Evolutionary conservation across 2,329 filamentous ascomycete species (phyloP).

Genomic region (Lasiodiplodia hormozganensis): DNA sequence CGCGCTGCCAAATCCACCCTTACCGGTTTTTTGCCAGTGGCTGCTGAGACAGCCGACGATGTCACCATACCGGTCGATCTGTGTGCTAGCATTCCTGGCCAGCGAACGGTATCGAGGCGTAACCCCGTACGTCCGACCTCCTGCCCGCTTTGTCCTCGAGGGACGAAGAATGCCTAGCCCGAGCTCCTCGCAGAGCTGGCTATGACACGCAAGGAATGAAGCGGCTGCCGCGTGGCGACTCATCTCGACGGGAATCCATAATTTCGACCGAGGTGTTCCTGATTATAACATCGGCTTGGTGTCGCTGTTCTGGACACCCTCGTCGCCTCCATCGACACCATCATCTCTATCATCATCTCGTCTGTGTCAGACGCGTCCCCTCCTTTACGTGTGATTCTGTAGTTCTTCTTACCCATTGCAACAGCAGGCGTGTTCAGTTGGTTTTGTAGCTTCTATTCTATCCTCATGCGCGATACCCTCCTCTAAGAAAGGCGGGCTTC

Average conservation of each 20-base stretch:
- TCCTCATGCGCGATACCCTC: slow-evolving; percentile 29
- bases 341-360: slow-evolving; percentile 5
- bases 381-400: slow-evolving; percentile 4
- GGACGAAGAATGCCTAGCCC: slow-evolving; percentile 40
- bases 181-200: slow-evolving; percentile 30
- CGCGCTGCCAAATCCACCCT: neutral
- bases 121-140: slow-evolving; percentile 25
- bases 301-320: slow-evolving; percentile 18
- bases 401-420: slow-evolving; percentile 10
- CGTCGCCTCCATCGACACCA: slow-evolving; percentile 19
- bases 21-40: slow-evolving; percentile 4
- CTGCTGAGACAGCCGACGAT: slow-evolving; percentile 11
- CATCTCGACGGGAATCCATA: slow-evolving; percentile 32
- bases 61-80: slow-evolving; percentile 20
- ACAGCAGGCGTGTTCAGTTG: slow-evolving; percentile 23
- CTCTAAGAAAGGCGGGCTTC: slow-evolving; percentile 5
- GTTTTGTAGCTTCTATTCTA: slow-evolving; percentile 23
- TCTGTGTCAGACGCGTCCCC: neutral
- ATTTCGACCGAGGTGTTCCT: slow-evolving; percentile 25
- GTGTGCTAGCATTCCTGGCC: slow-evolving; percentile 34
- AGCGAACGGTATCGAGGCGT: neutral
- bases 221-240: slow-evolving; percentile 34
- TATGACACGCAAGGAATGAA: slow-evolving; percentile 42
- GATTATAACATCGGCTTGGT: slow-evolving; percentile 19
- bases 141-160: slow-evolving; percentile 27